A percentile compares a stretch with the other conserved stretches of the same genome.
phyloP scores from a whole-genome alignment of 148 eudicot species.

The Rhododendron simsii region DNA sequence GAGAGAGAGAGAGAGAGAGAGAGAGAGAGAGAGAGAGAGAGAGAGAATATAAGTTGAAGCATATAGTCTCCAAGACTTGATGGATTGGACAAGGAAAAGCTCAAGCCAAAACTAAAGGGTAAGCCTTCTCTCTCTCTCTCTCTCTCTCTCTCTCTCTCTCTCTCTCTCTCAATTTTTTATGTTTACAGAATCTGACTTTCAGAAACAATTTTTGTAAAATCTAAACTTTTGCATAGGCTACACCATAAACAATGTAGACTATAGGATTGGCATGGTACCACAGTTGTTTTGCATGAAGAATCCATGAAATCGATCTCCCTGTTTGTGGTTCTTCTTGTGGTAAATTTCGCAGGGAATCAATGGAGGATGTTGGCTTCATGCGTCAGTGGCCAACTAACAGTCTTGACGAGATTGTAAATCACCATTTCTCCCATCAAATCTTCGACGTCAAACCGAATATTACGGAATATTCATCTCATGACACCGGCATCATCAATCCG shows the following conservation, averaged over 20 bases:
- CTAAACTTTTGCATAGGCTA: background rate
- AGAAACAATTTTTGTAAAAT: background rate
- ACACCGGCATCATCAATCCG: constrained; percentile 5
- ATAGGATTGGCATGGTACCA: background rate
- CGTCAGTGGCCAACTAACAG: constrained; percentile 40
- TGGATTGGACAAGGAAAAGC: background rate
- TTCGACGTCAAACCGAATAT: constrained; percentile 20
- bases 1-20: background rate
- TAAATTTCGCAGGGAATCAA: constrained; percentile 29
- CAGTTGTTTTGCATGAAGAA: background rate
- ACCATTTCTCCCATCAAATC: constrained; percentile 20
- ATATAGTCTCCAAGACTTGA: background rate
- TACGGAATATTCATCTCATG: constrained; percentile 10
- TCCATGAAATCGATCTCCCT: background rate
- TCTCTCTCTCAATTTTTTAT: background rate
- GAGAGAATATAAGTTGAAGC: background rate
- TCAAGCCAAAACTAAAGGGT: constrained; percentile 7
- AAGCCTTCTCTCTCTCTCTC: background rate
- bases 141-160: background rate
- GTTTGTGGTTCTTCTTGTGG: background rate
- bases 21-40: background rate
- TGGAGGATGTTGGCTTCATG: constrained; percentile 47
- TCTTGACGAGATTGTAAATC: constrained; percentile 33
- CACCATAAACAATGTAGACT: background rate
- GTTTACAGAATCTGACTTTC: background rate